These are phyloP conservation scores for Chaetomium strumarium DNA, from an alignment of 2,329 filamentous ascomycete species.

Conservation along the genomic window DNA sequence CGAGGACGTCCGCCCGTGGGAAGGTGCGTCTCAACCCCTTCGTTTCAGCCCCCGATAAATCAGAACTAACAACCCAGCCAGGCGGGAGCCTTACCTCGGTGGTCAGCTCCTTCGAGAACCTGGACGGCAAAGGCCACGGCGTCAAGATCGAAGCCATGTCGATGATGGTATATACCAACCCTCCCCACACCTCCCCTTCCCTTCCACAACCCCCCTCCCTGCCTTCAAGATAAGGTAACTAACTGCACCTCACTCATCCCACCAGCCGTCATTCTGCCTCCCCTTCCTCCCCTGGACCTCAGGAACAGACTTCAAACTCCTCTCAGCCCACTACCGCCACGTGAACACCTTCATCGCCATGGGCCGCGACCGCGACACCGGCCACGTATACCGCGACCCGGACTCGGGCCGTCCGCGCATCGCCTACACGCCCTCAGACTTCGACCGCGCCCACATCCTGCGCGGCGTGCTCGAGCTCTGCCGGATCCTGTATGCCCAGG, in stretches of 20 bases:
- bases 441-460: conserved; percentile 66
- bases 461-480: conserved; percentile 66
- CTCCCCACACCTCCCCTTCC: not conserved
- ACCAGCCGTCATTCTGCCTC: conserved; percentile 57
- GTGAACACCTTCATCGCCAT: conserved; percentile 69
- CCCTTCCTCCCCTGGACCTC: conserved; percentile 60
- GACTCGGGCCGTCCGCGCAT: conserved; percentile 58
- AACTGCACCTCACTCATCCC: not conserved
- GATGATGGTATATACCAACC: conserved; percentile 58
- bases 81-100: conserved; percentile 76
- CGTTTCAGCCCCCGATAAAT: not conserved
- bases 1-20: conserved; percentile 65
- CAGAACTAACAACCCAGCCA: conserved; percentile 29
- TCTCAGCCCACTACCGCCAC: conserved; percentile 60
- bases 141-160: conserved; percentile 70
- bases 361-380: conserved; percentile 68
- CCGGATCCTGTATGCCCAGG: conserved; percentile 71
- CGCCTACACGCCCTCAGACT: conserved; percentile 63
- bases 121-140: conserved; percentile 76
- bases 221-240: too few relatives aligned
- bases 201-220: not conserved
- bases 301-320: conserved; percentile 67
- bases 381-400: conserved; percentile 68
- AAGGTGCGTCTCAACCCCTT: conserved; percentile 30
- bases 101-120: conserved; percentile 70